Base-by-base conservation (phyloP, 1,284 basidiomycete species). In the Grifola frondosa region DNA sequence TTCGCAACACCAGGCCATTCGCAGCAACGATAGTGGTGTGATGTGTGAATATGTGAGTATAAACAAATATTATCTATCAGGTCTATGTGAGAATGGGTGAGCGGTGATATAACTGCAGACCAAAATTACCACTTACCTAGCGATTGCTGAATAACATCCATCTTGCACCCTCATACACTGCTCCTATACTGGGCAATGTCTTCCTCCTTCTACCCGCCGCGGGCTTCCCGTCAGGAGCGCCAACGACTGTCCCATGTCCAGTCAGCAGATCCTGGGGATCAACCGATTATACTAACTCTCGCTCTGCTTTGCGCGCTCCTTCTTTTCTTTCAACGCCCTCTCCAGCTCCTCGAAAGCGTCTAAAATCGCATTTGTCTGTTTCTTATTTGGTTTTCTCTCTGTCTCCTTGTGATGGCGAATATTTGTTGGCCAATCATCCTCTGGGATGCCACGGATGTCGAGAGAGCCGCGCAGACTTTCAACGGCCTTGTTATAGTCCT, bases 281-380 rank as follows among this genome's bases (percentile, higher is more conserved):
- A 15, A 17, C 49, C 40, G 33, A 42, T 25, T 30, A 49, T 53
- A 73, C 72, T 66, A 68, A 72, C 70, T 63, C 60, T 45, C 43
- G 30, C 32, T 33, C 57, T 33, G 52, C 1, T 54, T 52, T 21
- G 62, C 56, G 15, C 37, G 46, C 34, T 53, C 59, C 53, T 62
- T 65, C 54, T 75, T 80, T 58, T 65, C 71, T 54, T 68, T 63
- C 57, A 87, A 60, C 15, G 66, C 54, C 50, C 70, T 65, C 56
- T 88, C 86, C 66, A 88, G 68, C 60, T 80, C 75, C 54, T 84
- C 81, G 54, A 88, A 88, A 5, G 81, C 82, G 50, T 62, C 75
- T 26, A 80, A 42, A 13, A 69, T 61, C 2, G 68, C 67, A 23
- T 67, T 68, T 35, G 62, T 65, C 46, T 64, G 56, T 26, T 44